Base-by-base conservation (phyloP, 192 early-diverging fungal species). In the Linnemannia hyalina region DNA sequence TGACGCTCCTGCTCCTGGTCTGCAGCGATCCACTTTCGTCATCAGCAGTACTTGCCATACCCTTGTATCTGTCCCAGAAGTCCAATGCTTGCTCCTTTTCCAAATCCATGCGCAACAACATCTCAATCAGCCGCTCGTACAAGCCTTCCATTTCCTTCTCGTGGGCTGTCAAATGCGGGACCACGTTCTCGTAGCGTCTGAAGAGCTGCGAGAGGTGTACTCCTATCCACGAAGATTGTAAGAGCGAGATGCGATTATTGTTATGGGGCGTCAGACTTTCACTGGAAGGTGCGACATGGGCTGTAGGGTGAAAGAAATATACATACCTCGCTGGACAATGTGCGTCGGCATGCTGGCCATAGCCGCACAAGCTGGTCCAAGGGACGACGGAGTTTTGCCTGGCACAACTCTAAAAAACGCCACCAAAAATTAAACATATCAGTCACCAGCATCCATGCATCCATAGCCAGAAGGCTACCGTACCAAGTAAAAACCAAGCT, bases 281-380 rank as follows among this genome's bases (percentile, higher is more conserved):
- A 7, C 0, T 32, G 65, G 13, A 32, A 68, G 11, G 35, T 9
- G 13, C 1, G 4, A 22, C 44, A 15, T n/a, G 1, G 44, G 44
- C 13, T 46, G 44, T 46, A 15, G 11, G 18, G 3, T 1, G 7
- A 26, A 70, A 70, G 2, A 70, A 6, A 7, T 35, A 35, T 35
- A 22, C 11, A 49, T 83, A 90, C 90, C 89, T 89, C 90, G 69
- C 44, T 88, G 73, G 23, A 91, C 88, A 40, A 89, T 70, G 18
- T 68, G 35, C 4, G 76, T 11, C 4, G 89, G 85, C 38, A 92
- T 77, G 1, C 83, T 78, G 4, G 90, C 90, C 38, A 89, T 82
- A 22, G 83, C 68, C 29, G 91, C 91, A 80, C 89, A 90, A 63
- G 83, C 89, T 20, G 86, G 85, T 3, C 91, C 92, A 76, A 89